Evolutionary conservation across 2,329 filamentous ascomycete genomes (phyloP).

Genomic region (Mycosphaerelloides madeirae): DNA sequence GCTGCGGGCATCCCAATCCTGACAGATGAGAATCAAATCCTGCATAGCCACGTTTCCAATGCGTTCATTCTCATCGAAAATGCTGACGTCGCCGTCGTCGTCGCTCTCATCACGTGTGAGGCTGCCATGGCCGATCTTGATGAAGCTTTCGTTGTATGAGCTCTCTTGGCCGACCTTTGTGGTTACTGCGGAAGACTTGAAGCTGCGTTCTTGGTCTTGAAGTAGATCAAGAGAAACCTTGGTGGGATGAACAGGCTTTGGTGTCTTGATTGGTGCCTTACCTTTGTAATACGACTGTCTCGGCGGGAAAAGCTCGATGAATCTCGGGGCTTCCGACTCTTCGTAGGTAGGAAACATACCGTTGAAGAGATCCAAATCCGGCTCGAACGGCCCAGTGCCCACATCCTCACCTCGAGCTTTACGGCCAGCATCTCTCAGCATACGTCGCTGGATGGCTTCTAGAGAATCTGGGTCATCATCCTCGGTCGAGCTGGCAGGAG

Average conservation of each 20-base stretch:
- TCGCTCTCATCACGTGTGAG: slow-evolving; percentile 47
- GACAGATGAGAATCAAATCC: slow-evolving; percentile 79
- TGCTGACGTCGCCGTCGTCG: slow-evolving; percentile 48
- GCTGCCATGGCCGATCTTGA: slow-evolving; percentile 52
- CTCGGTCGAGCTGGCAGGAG: slow-evolving; percentile 20
- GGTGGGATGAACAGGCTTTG: slow-evolving; percentile 75
- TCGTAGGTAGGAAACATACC: slow-evolving; percentile 79
- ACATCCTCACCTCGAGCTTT: slow-evolving; percentile 23
- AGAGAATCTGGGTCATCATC: slow-evolving; percentile 20
- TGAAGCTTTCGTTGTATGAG: slow-evolving; percentile 36
- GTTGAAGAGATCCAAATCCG: slow-evolving; percentile 68
- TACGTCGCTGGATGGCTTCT: slow-evolving; percentile 24
- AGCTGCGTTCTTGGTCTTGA: slow-evolving; percentile 78
- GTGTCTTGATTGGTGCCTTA: slow-evolving; percentile 72
- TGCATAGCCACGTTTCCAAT: slow-evolving; percentile 71
- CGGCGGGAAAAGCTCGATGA: slow-evolving; percentile 76
- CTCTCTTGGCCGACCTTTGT: slow-evolving; percentile 41
- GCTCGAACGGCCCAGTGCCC: slow-evolving; percentile 45
- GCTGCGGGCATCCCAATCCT: slow-evolving; percentile 73
- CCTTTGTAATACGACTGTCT: slow-evolving; percentile 73
- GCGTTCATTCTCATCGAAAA: slow-evolving; percentile 56
- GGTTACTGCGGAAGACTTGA: slow-evolving; percentile 62
- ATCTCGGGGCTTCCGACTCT: slow-evolving; percentile 67
- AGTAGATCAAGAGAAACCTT: slow-evolving; percentile 86
- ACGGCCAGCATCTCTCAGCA: slow-evolving; percentile 28